Percentiles rank a stretch among this genome's conserved stretches.
Evolutionary conservation across 192 early-diverging fungal species (phyloP).

Genomic region (Entomortierella chlamydospora): DNA sequence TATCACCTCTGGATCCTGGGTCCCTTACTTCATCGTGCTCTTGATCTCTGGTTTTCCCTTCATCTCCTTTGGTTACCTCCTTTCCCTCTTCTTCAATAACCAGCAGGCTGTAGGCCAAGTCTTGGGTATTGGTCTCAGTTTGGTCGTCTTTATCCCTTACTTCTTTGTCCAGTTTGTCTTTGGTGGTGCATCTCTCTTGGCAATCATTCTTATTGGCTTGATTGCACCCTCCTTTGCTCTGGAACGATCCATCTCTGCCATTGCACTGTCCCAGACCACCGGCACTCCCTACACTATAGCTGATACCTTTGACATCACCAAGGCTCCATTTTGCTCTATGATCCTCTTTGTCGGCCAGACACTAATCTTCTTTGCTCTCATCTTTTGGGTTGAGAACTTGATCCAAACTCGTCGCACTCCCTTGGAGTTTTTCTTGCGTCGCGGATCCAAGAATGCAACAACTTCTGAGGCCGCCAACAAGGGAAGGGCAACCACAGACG

Average conservation of each 20-base stretch:
- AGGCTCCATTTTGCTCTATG: slow-evolving; percentile 75
- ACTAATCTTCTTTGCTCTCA: slow-evolving; percentile 46
- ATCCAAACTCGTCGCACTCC: slow-evolving; percentile 43
- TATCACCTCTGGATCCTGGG: slow-evolving; percentile 44
- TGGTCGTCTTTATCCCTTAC: slow-evolving; percentile 59
- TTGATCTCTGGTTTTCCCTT: slow-evolving; percentile 40
- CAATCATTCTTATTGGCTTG: slow-evolving; percentile 34
- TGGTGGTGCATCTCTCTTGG: slow-evolving; percentile 34
- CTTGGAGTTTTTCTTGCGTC: slow-evolving; percentile 29
- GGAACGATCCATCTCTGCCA: slow-evolving; percentile 39
- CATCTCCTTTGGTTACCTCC: slow-evolving; percentile 50
- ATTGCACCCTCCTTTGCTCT: slow-evolving; percentile 46
- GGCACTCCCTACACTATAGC: slow-evolving; percentile 71
- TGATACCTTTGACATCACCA: slow-evolving; percentile 71
- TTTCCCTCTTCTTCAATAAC: slow-evolving; percentile 54
- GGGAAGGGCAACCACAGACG: neutral
- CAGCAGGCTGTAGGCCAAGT: slow-evolving; percentile 46
- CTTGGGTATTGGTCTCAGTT: slow-evolving; percentile 39
- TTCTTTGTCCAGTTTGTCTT: slow-evolving; percentile 58
- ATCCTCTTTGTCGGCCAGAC: slow-evolving; percentile 71
- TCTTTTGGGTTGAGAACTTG: slow-evolving; percentile 45
- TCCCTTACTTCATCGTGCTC: slow-evolving; percentile 42
- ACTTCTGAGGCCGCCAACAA: neutral
- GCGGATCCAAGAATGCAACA: neutral
- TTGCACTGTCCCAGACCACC: slow-evolving; percentile 55